These are phyloP conservation scores for Metschnikowia vanudenii DNA, from an alignment of 805 yeast genomes.

Conservation along the genomic window DNA sequence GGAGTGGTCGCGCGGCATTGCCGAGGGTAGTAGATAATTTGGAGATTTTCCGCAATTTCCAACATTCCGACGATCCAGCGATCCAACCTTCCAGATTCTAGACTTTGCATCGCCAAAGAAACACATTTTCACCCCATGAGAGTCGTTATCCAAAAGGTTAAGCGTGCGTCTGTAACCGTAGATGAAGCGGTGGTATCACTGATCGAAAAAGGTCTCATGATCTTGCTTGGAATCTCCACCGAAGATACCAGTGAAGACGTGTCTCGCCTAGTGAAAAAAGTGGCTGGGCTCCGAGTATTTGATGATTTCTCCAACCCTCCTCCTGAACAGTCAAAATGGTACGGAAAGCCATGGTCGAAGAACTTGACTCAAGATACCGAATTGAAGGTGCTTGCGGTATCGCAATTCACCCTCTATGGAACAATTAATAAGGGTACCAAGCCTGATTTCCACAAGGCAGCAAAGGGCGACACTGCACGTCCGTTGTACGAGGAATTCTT, in stretches of 20 bases:
- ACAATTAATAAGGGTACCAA: constrained; percentile 86
- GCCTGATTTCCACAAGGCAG: constrained; percentile 93
- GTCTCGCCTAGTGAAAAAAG: constrained; percentile 62
- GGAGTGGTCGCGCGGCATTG: no score
- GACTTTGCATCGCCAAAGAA: no score
- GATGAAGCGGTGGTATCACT: constrained; percentile 66
- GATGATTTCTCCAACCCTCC: constrained; percentile 53
- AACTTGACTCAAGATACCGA: constrained; percentile 55
- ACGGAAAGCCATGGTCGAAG: constrained; percentile 75
- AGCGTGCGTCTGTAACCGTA: constrained; percentile 85
- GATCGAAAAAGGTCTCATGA: constrained; percentile 73
- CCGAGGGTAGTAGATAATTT: no score
- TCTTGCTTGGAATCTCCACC: constrained; percentile 80
- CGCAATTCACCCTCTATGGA: constrained; percentile 90
- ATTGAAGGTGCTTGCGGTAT: constrained; percentile 79
- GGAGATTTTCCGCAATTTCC: no score
- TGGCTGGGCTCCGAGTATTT: constrained; percentile 66
- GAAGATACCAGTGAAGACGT: constrained; percentile 78
- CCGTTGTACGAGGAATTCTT: constrained; percentile 56
- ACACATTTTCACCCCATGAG: no score
- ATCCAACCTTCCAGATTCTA: no score
- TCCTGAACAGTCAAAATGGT: constrained; percentile 42
- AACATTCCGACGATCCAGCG: no score
- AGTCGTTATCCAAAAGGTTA: constrained; percentile 88
- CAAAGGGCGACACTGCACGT: constrained; percentile 63